Base-by-base conservation (phyloP, 2,329 filamentous ascomycete genomes). In the Hymenoscyphus salicellus region DNA sequence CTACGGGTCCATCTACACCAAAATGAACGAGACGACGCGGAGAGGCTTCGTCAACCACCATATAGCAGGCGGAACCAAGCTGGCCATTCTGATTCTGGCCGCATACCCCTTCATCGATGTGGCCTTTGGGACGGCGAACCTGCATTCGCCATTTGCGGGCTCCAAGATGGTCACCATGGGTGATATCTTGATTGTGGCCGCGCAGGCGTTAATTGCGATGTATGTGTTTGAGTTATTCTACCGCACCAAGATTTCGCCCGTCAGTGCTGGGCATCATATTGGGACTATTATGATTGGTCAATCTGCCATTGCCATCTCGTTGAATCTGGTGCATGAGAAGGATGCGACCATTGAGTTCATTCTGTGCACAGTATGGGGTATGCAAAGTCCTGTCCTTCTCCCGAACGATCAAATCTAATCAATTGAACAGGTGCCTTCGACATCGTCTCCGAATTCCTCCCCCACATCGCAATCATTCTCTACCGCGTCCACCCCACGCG, bases 21-120 rank as follows among this genome's bases (percentile, higher is more conserved):
- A 69, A 5, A 74, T 81, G 63, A 73, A 72, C 59, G 77, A 79
- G 16, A 63, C 70, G 0, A 75, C 77, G 23, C 72, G 76, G 4
- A 74, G 78, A 8, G 78, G 78, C 0, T 81, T 82, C 65, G 72
- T 81, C 41, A 81, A 82, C 58, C 80, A 82, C 63, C 79, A 81
- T 57, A 77, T 82, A 23, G 79, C 79, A 1, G 79, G 77, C 0
- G 60, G 65, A 1, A 79, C 77, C 5, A 82, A 81, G 61, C 64
- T 80, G 0, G 1, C 78, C 20, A 77, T 81, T 46, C 63, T 81
- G 8, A 62, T 79, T 14, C 28, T 77, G 0, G 78, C 76, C 0
- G 76, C 75, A 1, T 80, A 81, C 67, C 79, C 80, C 0, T 79
- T 81, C 56, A 70, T 80, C 55, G 67, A 71, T 30, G 72, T 81